These are phyloP conservation scores for Myriosclerotinia curreyana DNA, from an alignment of 2,329 filamentous ascomycete genomes.

Conservation along the genomic window DNA sequence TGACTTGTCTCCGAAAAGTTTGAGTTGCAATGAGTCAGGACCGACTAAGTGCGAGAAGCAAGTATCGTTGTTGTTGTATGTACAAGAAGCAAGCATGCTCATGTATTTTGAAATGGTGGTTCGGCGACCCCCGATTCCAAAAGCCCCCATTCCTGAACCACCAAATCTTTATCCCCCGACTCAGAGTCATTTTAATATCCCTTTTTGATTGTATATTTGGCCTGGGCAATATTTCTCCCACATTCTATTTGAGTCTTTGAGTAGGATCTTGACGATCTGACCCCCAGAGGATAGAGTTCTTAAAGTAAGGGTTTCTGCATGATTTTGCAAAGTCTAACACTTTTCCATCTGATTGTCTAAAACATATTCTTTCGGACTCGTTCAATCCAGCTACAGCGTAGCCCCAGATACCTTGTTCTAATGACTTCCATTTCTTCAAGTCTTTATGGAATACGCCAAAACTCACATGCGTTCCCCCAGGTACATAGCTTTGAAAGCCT, in stretches of 20 bases:
- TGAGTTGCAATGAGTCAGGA: not conserved
- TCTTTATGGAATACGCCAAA: not conserved
- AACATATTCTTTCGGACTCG: not conserved
- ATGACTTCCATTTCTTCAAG: not conserved
- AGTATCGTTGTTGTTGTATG: not conserved
- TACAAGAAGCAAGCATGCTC: not conserved
- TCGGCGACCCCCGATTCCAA: slow-evolving; percentile 1
- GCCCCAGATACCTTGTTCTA: not conserved
- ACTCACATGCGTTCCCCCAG: not conserved
- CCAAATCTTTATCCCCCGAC: too few species aligned
- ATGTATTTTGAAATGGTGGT: not conserved
- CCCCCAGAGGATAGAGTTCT: not conserved
- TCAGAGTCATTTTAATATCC: not conserved
- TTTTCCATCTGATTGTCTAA: not conserved
- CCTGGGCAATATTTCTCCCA: not conserved
- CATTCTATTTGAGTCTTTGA: not conserved
- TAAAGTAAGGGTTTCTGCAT: not conserved
- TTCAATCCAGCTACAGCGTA: too few species aligned
- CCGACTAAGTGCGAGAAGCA: not conserved
- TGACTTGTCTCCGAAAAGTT: not conserved
- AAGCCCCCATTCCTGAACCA: not conserved
- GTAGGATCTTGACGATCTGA: not conserved
- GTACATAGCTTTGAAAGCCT: not conserved
- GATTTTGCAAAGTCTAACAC: not conserved
- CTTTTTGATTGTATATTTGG: not conserved